Evolutionary conservation across 2,329 filamentous ascomycete species (phyloP).

Genomic region (Colletotrichum liaoningense): DNA sequence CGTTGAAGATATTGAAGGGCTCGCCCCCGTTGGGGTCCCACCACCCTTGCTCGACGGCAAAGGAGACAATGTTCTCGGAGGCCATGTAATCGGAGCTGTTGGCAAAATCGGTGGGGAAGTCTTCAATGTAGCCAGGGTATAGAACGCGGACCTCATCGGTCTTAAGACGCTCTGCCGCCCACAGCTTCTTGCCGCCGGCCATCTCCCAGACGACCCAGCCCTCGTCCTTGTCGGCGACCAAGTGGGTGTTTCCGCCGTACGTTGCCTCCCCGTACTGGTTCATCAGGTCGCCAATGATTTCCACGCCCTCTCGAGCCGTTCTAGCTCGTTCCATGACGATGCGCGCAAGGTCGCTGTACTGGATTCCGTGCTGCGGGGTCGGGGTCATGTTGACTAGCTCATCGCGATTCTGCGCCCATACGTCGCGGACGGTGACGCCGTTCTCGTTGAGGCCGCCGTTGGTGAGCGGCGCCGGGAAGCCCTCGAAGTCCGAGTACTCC

Average conservation of each 20-base stretch:
- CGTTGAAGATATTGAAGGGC: conserved; percentile 43
- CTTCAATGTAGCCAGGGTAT: conserved; percentile 44
- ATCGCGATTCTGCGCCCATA: conserved; percentile 52
- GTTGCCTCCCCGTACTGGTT: conserved; percentile 52
- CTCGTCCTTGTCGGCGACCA: conserved; percentile 49
- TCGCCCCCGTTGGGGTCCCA: conserved; percentile 38
- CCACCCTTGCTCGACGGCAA: conserved; percentile 42
- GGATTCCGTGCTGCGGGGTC: conserved; percentile 51
- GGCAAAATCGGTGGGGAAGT: conserved; percentile 41
- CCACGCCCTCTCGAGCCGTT: conserved; percentile 53
- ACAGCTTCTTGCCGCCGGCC: conserved; percentile 41
- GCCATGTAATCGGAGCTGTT: conserved; percentile 40
- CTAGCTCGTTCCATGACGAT: conserved; percentile 52
- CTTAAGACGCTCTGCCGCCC: conserved; percentile 42
- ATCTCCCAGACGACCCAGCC: conserved; percentile 45
- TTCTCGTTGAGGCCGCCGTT: conserved; percentile 57
- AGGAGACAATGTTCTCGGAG: conserved; percentile 41
- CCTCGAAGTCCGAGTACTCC: conserved; percentile 51
- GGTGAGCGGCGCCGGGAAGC: conserved; percentile 55
- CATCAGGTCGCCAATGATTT: conserved; percentile 53
- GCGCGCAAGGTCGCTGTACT: conserved; percentile 54
- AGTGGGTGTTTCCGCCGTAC: conserved; percentile 55
- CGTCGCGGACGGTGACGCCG: conserved; percentile 53
- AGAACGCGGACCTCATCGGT: conserved; percentile 40
- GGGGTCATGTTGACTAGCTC: conserved; percentile 54